phyloP scores from a whole-genome alignment of 1,284 basidiomycete genomes.

The Tilletia caries region DNA sequence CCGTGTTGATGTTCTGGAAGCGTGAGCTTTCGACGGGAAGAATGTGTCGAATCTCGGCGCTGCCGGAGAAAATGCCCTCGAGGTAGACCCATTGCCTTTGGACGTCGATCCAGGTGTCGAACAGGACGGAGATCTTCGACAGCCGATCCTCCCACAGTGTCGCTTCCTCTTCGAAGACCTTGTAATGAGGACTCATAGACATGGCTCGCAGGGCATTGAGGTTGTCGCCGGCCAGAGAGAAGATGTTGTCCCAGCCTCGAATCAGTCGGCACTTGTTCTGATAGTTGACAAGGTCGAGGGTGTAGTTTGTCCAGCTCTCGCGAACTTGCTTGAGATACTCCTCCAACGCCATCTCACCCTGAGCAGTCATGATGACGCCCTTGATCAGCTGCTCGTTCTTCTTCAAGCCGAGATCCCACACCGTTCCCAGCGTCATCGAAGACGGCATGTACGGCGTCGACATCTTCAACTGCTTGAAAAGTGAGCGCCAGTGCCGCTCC shows the following conservation, averaged over 20 bases:
- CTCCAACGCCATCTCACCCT: constrained; percentile 70
- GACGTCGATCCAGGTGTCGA: constrained; percentile 99
- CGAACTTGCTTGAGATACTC: constrained; percentile 65
- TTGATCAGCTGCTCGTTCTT: constrained; percentile 86
- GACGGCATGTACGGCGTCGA: constrained; percentile 51
- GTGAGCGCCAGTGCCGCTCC: constrained; percentile 95
- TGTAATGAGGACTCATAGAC: constrained; percentile 57
- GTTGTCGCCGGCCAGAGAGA: constrained; percentile 60
- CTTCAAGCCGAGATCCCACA: constrained; percentile 95
- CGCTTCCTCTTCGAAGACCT: constrained; percentile 56
- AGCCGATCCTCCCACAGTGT: constrained; percentile 55
- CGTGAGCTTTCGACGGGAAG: constrained; percentile 93
- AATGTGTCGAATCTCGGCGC: constrained; percentile 77
- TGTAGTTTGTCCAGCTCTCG: constrained; percentile 94
- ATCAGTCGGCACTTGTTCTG: constrained; percentile 98
- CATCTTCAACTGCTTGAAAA: constrained; percentile 81
- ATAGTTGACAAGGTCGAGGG: constrained; percentile 93
- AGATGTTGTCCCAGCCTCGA: constrained; percentile 83
- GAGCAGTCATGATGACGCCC: constrained; percentile 93
- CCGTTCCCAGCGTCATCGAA: constrained; percentile 90
- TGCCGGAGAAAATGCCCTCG: constrained; percentile 98
- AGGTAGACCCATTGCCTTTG: constrained; percentile 99
- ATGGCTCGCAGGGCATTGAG: constrained; percentile 92
- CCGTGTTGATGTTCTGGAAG: constrained; percentile 97
- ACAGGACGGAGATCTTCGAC: constrained; percentile 65